phyloP scores from a whole-genome alignment of 768 basidiomycete genomes.

The Xerocomellus amylosporus region DNA sequence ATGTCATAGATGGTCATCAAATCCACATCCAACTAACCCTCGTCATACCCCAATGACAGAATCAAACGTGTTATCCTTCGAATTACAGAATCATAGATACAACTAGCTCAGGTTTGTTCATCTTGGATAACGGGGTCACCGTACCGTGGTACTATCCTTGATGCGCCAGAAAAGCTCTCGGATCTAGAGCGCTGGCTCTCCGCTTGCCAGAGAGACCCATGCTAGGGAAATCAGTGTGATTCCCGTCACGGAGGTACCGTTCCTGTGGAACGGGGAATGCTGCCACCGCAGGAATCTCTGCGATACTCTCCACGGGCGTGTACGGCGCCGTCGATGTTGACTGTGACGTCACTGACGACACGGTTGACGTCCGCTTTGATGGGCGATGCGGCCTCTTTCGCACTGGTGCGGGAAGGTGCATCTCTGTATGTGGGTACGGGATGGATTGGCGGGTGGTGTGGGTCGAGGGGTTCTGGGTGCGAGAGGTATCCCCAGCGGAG shows the following conservation, averaged over 20 bases:
- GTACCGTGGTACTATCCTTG: conserved; percentile 1
- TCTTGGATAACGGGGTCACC: neutral
- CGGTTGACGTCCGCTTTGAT: conserved; percentile 33
- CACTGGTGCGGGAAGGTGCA: conserved; percentile 22
- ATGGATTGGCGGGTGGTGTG: conserved; percentile 25
- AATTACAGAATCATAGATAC: neutral
- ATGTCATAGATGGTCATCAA: neutral
- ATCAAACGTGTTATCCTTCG: neutral
- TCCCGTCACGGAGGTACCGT: conserved; percentile 30
- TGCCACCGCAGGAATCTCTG: conserved; percentile 22
- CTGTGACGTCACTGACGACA: conserved; percentile 44
- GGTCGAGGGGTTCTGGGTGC: conserved; percentile 24
- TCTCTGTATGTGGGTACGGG: conserved; percentile 28
- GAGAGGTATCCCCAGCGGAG: conserved; percentile 27
- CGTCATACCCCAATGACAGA: neutral
- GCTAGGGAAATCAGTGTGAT: conserved; percentile 35
- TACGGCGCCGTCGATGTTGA: conserved; percentile 46
- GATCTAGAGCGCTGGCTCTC: conserved; percentile 36
- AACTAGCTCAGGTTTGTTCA: neutral
- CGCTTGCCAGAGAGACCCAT: conserved; percentile 34
- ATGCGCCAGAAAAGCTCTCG: conserved; percentile 40
- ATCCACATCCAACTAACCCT: neutral
- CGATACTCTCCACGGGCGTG: conserved; percentile 33
- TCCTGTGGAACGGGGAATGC: conserved; percentile 30
- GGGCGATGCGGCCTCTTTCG: conserved; percentile 21